phyloP scores from a whole-genome alignment of 192 early-diverging fungal genomes.

The Rhizophagus prolifer region DNA sequence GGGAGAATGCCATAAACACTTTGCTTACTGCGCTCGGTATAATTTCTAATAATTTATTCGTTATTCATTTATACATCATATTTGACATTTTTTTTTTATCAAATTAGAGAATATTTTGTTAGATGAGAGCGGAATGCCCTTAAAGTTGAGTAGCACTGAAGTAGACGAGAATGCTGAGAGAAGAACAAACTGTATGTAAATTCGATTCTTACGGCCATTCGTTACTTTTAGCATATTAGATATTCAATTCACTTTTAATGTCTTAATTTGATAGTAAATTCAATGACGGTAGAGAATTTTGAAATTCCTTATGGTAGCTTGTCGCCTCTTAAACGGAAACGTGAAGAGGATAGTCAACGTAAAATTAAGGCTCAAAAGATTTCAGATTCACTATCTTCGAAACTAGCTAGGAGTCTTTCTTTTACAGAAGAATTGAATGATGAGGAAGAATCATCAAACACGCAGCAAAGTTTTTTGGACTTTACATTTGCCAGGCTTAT shows the following conservation, averaged over 20 bases:
- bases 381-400: constrained; percentile 3
- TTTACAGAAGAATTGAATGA: constrained; percentile 11
- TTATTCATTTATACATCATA: neutral
- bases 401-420: constrained; percentile 1
- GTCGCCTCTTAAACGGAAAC: constrained; percentile 16
- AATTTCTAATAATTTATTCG: neutral
- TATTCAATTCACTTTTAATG: neutral
- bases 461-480: neutral
- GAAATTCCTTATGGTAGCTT: neutral
- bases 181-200: neutral
- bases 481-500: neutral
- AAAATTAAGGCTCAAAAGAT: constrained; percentile 3
- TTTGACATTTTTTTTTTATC: neutral
- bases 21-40: constrained; percentile 20
- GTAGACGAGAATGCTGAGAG: neutral
- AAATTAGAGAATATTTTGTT: constrained; percentile 13
- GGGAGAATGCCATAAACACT: constrained; percentile 20
- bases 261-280: neutral
- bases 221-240: neutral
- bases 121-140: constrained; percentile 7
- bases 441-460: neutral
- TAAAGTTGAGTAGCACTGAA: neutral
- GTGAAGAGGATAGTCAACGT: constrained; percentile 13
- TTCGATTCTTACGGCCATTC: neutral
- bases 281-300: neutral